These are phyloP conservation scores for Pachyrhizus erosus DNA, from an alignment of 306 rosid genomes.

Conservation along the genomic window DNA sequence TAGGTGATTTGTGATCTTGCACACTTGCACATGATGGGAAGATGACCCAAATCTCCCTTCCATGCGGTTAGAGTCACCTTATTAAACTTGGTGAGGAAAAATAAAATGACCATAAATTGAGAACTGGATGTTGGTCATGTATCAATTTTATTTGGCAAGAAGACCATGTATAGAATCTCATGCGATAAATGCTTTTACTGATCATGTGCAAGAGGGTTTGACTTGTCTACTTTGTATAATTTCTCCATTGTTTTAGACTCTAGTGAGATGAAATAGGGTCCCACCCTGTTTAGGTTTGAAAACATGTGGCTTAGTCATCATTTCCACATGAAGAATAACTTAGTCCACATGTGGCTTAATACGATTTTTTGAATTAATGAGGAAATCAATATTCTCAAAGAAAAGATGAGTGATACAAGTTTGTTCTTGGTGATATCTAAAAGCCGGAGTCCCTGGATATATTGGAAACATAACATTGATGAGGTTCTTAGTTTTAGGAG, in stretches of 20 bases:
- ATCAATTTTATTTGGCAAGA: background rate
- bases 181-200: background rate
- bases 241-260: too few species aligned
- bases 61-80: background rate
- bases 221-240: too few species aligned
- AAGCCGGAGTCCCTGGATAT: too few species aligned
- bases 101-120: background rate
- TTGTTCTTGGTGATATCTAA: background rate
- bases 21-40: too few species aligned
- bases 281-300: too few species aligned
- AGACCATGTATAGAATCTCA: too few species aligned
- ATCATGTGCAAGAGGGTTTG: background rate
- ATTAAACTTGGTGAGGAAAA: background rate
- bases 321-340: too few species aligned
- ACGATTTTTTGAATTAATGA: background rate
- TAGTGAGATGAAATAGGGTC: too few species aligned
- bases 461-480: background rate
- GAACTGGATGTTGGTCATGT: background rate
- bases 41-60: background rate
- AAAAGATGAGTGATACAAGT: background rate
- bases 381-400: background rate
- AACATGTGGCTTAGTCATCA: too few species aligned
- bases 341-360: too few species aligned
- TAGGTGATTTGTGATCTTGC: background rate
- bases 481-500: background rate